These are phyloP conservation scores for Rhododendron simsii DNA, from an alignment of 148 eudicot genomes.

Conservation along the genomic window DNA sequence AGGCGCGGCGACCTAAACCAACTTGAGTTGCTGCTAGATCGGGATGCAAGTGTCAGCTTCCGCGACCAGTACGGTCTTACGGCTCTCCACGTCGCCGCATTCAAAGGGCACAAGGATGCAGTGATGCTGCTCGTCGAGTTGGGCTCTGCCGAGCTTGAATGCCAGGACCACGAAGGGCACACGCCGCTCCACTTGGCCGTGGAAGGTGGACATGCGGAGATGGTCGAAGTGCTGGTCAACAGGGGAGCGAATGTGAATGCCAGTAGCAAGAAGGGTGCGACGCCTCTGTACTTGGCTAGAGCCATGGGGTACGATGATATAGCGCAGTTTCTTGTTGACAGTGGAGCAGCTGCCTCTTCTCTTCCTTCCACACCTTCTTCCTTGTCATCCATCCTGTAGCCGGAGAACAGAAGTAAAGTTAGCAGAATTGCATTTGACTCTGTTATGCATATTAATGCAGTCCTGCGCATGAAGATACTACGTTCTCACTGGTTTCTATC, in stretches of 20 bases:
- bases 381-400: not conserved
- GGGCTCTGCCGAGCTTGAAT: conserved; percentile 32
- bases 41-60: conserved; percentile 26
- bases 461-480: too few relatives aligned
- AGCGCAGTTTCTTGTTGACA: conserved; percentile 18
- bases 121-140: conserved; percentile 36
- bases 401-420: not conserved
- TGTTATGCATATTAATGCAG: too few relatives aligned
- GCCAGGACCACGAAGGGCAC: conserved; percentile 36
- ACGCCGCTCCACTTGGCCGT: conserved; percentile 52
- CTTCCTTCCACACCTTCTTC: conserved; percentile 11
- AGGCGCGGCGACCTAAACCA: conserved; percentile 33
- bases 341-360: conserved; percentile 15
- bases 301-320: conserved; percentile 32
- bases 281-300: conserved; percentile 29
- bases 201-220: conserved; percentile 30
- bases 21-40: conserved; percentile 30
- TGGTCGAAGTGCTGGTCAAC: conserved; percentile 32
- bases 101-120: conserved; percentile 42
- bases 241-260: conserved; percentile 39
- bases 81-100: conserved; percentile 44
- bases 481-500: too few relatives aligned
- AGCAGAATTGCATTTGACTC: not conserved
- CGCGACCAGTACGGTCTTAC: conserved; percentile 41
- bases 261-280: conserved; percentile 31